These are phyloP conservation scores for Talaromyces adpressus DNA, from an alignment of 495 filamentous ascomycete genomes.

Conservation along the genomic window DNA sequence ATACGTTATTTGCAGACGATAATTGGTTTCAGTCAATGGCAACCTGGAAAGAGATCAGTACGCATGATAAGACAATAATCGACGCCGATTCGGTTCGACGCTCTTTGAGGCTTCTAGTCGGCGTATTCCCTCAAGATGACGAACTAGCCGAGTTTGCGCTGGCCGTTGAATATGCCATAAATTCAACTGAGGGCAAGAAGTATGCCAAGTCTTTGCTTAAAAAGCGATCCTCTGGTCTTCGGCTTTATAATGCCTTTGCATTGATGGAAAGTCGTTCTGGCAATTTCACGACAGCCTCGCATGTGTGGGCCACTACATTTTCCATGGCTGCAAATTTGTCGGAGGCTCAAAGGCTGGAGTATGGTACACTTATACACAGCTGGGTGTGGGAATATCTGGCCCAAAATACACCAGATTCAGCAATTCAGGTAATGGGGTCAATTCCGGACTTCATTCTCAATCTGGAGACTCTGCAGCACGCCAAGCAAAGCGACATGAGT, in stretches of 20 bases:
- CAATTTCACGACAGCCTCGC: conserved; percentile 46
- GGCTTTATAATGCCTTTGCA: conserved; percentile 73
- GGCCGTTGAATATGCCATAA: conserved; percentile 57
- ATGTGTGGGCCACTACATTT: conserved; percentile 61
- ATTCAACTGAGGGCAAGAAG: conserved; percentile 52
- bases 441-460: conserved; percentile 28
- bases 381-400: conserved; percentile 66
- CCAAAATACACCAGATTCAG: conserved; percentile 30
- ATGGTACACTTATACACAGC: conserved; percentile 55
- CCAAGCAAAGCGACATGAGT: conserved; percentile 14
- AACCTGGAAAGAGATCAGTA: conserved; percentile 19
- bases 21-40: conserved; percentile 39
- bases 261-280: conserved; percentile 58
- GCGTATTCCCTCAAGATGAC: conserved; percentile 30
- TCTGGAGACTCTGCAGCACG: conserved; percentile 14
- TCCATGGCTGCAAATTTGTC: conserved; percentile 43
- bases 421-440: conserved; percentile 39
- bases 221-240: conserved; percentile 52
- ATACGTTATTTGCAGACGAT: conserved; percentile 32
- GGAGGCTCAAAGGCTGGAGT: conserved; percentile 28
- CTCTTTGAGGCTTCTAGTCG: conserved; percentile 50
- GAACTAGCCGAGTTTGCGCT: conserved; percentile 64
- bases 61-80: conserved; percentile 13
- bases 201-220: conserved; percentile 68
- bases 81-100: conserved; percentile 42